phyloP scores from a whole-genome alignment of 805 yeast species.

The Wickerhamiella qilinensis region DNA sequence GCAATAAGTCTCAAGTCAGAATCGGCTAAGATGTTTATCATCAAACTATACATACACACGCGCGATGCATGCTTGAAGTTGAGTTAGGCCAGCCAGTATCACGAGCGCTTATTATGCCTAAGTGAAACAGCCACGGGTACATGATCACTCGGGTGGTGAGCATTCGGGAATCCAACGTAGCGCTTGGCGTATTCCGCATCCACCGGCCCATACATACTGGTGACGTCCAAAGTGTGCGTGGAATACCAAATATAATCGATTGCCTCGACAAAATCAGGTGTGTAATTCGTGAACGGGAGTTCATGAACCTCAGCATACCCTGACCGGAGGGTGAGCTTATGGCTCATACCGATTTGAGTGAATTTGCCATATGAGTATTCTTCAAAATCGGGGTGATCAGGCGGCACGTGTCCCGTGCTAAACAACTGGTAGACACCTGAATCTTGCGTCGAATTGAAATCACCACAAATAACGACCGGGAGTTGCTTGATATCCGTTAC shows the following conservation, averaged over 20 bases:
- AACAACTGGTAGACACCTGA: slow-evolving; percentile 89
- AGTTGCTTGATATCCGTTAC: slow-evolving; percentile 34
- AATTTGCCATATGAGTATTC: slow-evolving; percentile 84
- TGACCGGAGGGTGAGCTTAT: slow-evolving; percentile 65
- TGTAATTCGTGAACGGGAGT: slow-evolving; percentile 83
- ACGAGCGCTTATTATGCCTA: too few species aligned
- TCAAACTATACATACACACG: too few species aligned
- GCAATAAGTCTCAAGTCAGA: too few species aligned
- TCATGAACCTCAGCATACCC: slow-evolving; percentile 77
- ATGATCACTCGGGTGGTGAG: slow-evolving; percentile 89
- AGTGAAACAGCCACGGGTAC: slow-evolving; percentile 75
- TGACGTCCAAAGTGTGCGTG: slow-evolving; percentile 61
- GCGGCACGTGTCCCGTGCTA: slow-evolving; percentile 59
- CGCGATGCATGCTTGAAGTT: too few species aligned
- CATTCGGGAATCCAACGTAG: slow-evolving; percentile 85
- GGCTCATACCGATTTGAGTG: slow-evolving; percentile 77
- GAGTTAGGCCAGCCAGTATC: too few species aligned
- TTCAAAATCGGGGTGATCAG: slow-evolving; percentile 58
- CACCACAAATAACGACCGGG: slow-evolving; percentile 85
- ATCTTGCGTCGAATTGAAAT: slow-evolving; percentile 73
- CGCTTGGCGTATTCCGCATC: slow-evolving; percentile 62
- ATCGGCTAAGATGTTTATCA: too few species aligned
- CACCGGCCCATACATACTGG: slow-evolving; percentile 71
- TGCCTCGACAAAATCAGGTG: slow-evolving; percentile 84
- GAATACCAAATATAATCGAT: slow-evolving; percentile 96